These are phyloP conservation scores for Zymoseptoria passerinii DNA, from an alignment of 2,329 filamentous ascomycete species.

Conservation along the genomic window DNA sequence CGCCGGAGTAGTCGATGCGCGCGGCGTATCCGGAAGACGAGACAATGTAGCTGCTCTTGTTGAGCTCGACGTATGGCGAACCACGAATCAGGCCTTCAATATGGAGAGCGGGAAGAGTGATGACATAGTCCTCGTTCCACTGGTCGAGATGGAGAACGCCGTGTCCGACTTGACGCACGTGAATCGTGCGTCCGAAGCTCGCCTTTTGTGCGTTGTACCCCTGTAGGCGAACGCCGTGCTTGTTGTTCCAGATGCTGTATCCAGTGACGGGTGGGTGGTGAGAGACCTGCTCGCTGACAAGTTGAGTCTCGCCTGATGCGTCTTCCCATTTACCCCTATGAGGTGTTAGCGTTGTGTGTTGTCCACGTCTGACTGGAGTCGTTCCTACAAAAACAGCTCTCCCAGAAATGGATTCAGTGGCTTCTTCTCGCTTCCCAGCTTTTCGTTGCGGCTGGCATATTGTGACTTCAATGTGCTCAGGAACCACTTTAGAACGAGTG, in stretches of 20 bases:
- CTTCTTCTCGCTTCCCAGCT: conserved; percentile 89
- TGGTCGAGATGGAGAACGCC: conserved; percentile 68
- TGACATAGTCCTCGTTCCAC: conserved; percentile 67
- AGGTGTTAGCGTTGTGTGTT: not conserved
- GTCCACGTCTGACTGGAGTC: not conserved
- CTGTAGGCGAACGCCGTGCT: conserved; percentile 64
- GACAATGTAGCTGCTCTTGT: conserved; percentile 74
- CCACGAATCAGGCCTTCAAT: conserved; percentile 88
- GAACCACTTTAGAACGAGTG: conserved; percentile 95
- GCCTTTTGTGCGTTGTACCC: conserved; percentile 97
- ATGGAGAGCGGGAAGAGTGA: conserved; percentile 83
- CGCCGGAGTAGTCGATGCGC: conserved; percentile 87
- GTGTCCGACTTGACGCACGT: conserved; percentile 72
- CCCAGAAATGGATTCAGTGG: conserved; percentile 93
- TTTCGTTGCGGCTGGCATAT: conserved; percentile 66
- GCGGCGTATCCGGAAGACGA: conserved; percentile 80
- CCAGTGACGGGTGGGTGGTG: conserved; percentile 94
- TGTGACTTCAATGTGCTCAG: conserved; percentile 87
- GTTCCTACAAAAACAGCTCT: conserved; percentile 64
- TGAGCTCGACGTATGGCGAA: conserved; percentile 82
- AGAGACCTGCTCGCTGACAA: conserved; percentile 92
- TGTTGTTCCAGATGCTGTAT: conserved; percentile 81
- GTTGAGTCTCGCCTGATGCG: conserved; percentile 67
- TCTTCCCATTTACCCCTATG: conserved; percentile 70
- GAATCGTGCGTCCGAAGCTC: conserved; percentile 86